Evolutionary conservation across 179 eudicot genomes (phyloP).

Genomic region (Silene vulgaris): DNA sequence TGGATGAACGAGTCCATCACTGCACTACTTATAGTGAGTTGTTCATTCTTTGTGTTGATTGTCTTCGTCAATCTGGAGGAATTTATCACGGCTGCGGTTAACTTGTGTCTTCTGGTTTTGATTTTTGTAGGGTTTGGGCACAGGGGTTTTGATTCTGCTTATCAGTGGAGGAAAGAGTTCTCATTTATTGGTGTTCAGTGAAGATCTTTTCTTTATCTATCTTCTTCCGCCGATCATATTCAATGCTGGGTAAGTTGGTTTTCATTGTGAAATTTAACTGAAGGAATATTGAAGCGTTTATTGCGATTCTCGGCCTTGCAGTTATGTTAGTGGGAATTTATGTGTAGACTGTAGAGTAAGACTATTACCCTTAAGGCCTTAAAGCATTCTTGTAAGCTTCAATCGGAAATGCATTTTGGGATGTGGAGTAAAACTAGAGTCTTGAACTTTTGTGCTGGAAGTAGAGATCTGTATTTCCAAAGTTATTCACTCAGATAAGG

Average conservation of each 20-base stretch:
- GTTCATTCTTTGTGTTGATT: not conserved
- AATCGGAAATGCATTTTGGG: not conserved
- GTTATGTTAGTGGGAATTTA: not conserved
- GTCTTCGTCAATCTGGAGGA: not conserved
- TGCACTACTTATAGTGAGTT: constrained; percentile 67
- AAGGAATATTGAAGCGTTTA: not conserved
- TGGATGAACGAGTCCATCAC: constrained; percentile 99
- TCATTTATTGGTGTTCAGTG: constrained; percentile 85
- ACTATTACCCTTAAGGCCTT: not conserved
- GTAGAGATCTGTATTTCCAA: not conserved
- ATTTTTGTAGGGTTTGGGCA: constrained; percentile 62
- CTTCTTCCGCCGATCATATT: constrained; percentile 98
- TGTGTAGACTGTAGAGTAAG: not conserved
- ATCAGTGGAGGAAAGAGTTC: constrained; percentile 74
- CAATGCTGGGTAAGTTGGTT: constrained; percentile 74
- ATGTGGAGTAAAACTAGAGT: not conserved
- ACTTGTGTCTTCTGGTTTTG: constrained; percentile 5
- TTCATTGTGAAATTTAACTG: not conserved
- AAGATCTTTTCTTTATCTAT: constrained; percentile 96
- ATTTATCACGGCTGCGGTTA: not conserved
- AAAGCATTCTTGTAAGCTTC: not conserved
- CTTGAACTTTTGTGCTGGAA: not conserved
- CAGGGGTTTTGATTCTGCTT: constrained; percentile 74
- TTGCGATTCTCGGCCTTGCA: not conserved
- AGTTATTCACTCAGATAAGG: not conserved